Evolutionary conservation across 169 alveolate genomes (phyloP), one percentile per base, ranked within the genome.

Genomic region (Plasmodium falciparum): DNA sequence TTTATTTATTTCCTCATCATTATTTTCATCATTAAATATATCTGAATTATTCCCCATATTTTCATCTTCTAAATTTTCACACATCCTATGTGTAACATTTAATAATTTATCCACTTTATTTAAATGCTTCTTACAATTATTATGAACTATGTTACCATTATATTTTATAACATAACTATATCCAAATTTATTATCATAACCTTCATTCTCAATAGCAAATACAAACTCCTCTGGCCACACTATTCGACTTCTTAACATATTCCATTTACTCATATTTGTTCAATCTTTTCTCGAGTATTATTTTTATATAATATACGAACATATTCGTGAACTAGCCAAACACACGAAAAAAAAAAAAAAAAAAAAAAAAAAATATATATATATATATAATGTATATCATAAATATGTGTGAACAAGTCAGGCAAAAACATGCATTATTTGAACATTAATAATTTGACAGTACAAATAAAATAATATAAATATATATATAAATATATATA

Each of bases 221-320:
- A 43, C 29, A 59, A 80, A 80, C 49, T 70, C 90, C n/a, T 61
- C 15, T 6, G 90, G 90, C 90, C 90, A 80, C 33, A 69, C n/a
- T 33, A 80, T 80, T 11, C 50, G 54, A 13, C 66, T 61, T 54
- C 20, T 45, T 24, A 80, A 24, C 13, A 4, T 4, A 47, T 69
- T 49, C 90, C 90, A 80, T 49, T 69, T 80, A 62, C 85, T 80
- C 90, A 80, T 80, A 15, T 69, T 80, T 8, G 7, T 12, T 12
- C 15, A 43, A 39, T 39, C 11, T 39, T 9, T 39, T 39, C 1
- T 39, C 11, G 11, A 0, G 47, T 39, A 1, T 39, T 39, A 7
- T 39, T 39, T 39, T 39, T 39, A 5, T 39, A 39, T 39, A 5
- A 5, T 9, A 39, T 39, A 39, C 8, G 0, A 39, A 39, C 9